These are phyloP conservation scores for Sugiyamaella neomexicana DNA, from an alignment of 1,139 yeast genomes.

Conservation along the genomic window DNA sequence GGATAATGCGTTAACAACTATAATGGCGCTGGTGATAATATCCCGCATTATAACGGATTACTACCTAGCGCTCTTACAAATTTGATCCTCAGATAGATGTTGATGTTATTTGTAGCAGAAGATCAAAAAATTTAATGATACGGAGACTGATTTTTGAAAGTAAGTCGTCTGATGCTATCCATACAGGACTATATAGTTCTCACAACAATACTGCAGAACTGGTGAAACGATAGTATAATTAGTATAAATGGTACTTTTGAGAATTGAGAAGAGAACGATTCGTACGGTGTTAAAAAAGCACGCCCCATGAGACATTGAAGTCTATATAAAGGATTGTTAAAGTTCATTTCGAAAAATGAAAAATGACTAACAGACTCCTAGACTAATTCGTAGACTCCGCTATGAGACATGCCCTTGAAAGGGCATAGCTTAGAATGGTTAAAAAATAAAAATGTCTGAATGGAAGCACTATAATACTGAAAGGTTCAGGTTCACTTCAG, in stretches of 20 bases:
- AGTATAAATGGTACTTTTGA: neutral
- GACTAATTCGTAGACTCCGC: conserved; percentile 1
- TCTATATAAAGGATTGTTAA: conserved; percentile 9
- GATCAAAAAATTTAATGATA: neutral
- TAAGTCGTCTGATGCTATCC: neutral
- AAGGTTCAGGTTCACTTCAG: neutral
- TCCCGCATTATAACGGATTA: conserved; percentile 7
- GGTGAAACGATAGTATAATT: neutral
- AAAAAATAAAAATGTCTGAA: conserved; percentile 5
- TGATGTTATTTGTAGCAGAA: neutral
- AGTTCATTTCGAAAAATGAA: neutral
- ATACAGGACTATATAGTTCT: neutral
- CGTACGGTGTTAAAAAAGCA: neutral
- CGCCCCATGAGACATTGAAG: conserved; percentile 15
- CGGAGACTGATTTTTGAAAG: neutral
- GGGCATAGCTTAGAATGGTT: neutral
- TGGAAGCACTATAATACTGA: neutral
- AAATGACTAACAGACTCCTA: neutral
- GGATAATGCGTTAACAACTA: conserved; percentile 7
- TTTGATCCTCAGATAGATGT: neutral
- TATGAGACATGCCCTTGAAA: conserved; percentile 1
- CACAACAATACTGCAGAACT: neutral
- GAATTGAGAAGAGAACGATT: neutral
- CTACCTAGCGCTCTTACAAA: neutral
- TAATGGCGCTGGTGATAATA: conserved; percentile 6